Percentiles rank a stretch among this genome's conserved stretches.
Evolutionary conservation across 805 yeast genomes (phyloP).

Genomic region (Cyberlindnera nakhonratchasimensis): DNA sequence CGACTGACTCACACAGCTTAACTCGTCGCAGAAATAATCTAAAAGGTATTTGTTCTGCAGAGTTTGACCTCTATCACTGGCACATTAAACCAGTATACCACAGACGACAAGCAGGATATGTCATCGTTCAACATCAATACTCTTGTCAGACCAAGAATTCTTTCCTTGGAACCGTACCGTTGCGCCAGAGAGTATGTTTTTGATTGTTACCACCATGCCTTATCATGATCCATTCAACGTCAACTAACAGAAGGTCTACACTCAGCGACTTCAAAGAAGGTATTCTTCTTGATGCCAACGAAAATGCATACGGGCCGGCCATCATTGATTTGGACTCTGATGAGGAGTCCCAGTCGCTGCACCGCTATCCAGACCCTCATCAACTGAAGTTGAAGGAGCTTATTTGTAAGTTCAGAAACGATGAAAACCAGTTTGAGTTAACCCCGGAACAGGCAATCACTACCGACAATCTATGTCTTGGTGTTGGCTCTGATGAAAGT

Average conservation of each 20-base stretch:
- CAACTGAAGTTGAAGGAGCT: constrained; percentile 72
- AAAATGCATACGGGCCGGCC: constrained; percentile 91
- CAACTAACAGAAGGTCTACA: neutral
- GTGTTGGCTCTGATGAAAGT: constrained; percentile 97
- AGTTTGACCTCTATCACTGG: too few relatives aligned
- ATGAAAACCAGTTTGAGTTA: constrained; percentile 31
- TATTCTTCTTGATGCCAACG: constrained; percentile 89
- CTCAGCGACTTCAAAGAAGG: constrained; percentile 83
- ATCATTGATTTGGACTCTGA: constrained; percentile 39
- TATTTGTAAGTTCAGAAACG: constrained; percentile 68
- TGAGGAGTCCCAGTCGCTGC: constrained; percentile 56
- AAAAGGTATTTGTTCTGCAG: too few relatives aligned
- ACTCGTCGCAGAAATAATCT: too few relatives aligned
- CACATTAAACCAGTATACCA: neutral
- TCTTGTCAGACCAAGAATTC: constrained; percentile 82
- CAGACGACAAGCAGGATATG: constrained; percentile 28
- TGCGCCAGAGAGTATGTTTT: constrained; percentile 82
- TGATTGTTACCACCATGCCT: neutral
- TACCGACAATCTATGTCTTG: constrained; percentile 77
- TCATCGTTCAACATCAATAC: constrained; percentile 47
- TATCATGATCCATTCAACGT: neutral
- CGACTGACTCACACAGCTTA: too few relatives aligned
- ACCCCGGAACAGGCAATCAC: constrained; percentile 34
- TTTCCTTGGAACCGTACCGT: constrained; percentile 80
- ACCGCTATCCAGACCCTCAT: constrained; percentile 97